Evolutionary conservation across 75 land plant genomes (phyloP).

Genomic region (Ceratopteris richardii): DNA sequence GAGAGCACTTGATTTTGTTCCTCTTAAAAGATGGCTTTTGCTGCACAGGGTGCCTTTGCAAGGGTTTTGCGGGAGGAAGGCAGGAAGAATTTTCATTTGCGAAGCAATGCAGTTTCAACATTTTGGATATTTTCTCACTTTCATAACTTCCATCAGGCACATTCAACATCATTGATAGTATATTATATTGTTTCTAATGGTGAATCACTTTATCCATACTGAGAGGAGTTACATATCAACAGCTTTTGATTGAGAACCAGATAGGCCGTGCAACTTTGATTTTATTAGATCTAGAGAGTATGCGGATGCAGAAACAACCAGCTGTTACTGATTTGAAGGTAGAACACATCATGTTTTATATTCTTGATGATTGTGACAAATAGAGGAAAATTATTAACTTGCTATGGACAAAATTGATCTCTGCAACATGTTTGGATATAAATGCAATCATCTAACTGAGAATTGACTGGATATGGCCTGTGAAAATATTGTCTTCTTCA

Average conservation of each 20-base stretch:
- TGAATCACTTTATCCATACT: not conserved
- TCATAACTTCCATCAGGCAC: constrained; percentile 21
- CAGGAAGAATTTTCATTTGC: constrained; percentile 16
- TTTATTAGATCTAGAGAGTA: constrained; percentile 8
- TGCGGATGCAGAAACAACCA: not conserved
- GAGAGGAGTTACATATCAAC: not conserved
- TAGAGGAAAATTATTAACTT: too few species aligned
- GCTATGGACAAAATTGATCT: too few species aligned
- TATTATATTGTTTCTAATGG: too few species aligned
- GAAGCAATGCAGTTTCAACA: constrained; percentile 17
- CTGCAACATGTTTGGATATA: too few species aligned
- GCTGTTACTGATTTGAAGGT: not conserved
- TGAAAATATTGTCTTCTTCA: too few species aligned
- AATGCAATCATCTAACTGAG: too few species aligned
- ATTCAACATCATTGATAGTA: too few species aligned
- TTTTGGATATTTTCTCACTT: constrained; percentile 21
- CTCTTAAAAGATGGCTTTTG: too few species aligned
- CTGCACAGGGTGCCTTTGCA: constrained; percentile 21
- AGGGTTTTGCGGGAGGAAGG: constrained; percentile 24
- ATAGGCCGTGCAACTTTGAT: constrained; percentile 16
- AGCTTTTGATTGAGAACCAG: constrained; percentile 19
- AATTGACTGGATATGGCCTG: too few species aligned
- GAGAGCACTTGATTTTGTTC: too few species aligned
- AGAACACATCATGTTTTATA: too few species aligned
- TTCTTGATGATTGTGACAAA: too few species aligned